Conservation (phyloP, 331 rosid genomes). For the Pyracantha coccinea region DNA sequence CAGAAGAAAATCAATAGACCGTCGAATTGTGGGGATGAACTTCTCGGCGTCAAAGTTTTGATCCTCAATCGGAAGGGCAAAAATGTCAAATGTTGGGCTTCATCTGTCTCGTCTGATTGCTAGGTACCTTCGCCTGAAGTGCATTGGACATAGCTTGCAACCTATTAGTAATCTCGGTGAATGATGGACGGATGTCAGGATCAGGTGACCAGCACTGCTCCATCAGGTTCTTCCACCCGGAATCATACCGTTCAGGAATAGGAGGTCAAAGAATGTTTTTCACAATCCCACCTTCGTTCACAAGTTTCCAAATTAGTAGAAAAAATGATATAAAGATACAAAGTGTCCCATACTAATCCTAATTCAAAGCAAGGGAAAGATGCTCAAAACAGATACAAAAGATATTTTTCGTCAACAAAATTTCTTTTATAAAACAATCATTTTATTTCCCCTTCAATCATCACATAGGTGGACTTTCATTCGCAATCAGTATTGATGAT, state of each 20-base stretch:
- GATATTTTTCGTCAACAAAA: background rate
- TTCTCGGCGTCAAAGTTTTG: background rate
- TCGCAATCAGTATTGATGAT: background rate
- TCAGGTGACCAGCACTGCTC: constrained; percentile 73
- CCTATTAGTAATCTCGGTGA: constrained; percentile 48
- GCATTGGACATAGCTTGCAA: constrained; percentile 50
- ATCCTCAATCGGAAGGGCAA: constrained; percentile 1
- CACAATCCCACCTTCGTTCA: constrained; percentile 51
- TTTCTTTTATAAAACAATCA: background rate
- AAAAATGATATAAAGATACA: background rate
- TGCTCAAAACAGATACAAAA: background rate
- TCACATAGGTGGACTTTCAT: background rate
- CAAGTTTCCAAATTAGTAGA: background rate
- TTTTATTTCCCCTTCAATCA: background rate
- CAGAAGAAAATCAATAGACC: constrained; percentile 5
- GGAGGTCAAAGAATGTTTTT: constrained; percentile 65
- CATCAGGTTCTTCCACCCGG: constrained; percentile 61
- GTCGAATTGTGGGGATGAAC: background rate
- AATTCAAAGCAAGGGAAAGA: background rate
- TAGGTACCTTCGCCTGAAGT: constrained; percentile 32
- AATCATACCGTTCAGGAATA: constrained; percentile 47
- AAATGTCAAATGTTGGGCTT: constrained; percentile 14
- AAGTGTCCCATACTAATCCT: background rate
- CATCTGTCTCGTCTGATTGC: constrained; percentile 15
- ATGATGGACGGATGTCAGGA: constrained; percentile 53